Percentiles rank a stretch among this genome's conserved stretches.
These are phyloP conservation scores for Parietaria judaica DNA, from an alignment of 306 rosid species.

Conservation along the genomic window DNA sequence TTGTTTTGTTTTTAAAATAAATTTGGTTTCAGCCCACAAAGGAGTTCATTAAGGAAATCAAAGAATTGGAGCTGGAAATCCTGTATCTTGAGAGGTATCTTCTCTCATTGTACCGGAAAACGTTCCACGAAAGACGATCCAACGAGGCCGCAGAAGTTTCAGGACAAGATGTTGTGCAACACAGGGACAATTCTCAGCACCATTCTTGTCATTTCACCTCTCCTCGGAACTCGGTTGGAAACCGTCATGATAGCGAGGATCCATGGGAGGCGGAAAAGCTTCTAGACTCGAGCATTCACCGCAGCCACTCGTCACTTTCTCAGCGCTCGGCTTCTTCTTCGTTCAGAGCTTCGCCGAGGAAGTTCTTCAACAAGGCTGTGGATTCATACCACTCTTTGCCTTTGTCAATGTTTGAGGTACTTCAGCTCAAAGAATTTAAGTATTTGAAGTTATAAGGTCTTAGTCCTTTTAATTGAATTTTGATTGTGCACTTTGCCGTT, in stretches of 20 bases:
- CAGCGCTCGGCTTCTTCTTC: conserved; percentile 50
- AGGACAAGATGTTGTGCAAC: conserved; percentile 24
- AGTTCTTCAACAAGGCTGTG: conserved; percentile 40
- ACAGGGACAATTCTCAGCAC: conserved; percentile 29
- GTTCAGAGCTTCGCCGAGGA: conserved; percentile 32
- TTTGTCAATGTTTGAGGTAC: conserved; percentile 82
- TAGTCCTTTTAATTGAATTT: too few species aligned
- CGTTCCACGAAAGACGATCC: conserved; percentile 46
- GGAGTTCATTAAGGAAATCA: conserved; percentile 73
- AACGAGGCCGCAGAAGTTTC: conserved; percentile 15
- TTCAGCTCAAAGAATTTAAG: not conserved
- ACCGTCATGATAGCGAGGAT: conserved; percentile 33
- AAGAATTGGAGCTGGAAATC: conserved; percentile 71
- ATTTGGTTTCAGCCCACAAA: conserved; percentile 47
- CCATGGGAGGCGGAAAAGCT: conserved; percentile 34
- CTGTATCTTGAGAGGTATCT: conserved; percentile 64
- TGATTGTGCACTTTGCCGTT: too few species aligned
- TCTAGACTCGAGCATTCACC: conserved; percentile 57
- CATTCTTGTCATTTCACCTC: conserved; percentile 23
- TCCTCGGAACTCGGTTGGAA: conserved; percentile 30
- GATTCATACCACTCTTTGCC: conserved; percentile 84
- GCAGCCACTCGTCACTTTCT: conserved; percentile 64
- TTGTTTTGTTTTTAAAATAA: conserved; percentile 14
- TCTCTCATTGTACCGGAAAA: conserved; percentile 65
- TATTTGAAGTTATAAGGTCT: conserved; percentile 1